A percentile compares a stretch with the other conserved stretches of the same genome.
Conservation (phyloP, 306 rosid genomes). For the Quercus dentata region DNA sequence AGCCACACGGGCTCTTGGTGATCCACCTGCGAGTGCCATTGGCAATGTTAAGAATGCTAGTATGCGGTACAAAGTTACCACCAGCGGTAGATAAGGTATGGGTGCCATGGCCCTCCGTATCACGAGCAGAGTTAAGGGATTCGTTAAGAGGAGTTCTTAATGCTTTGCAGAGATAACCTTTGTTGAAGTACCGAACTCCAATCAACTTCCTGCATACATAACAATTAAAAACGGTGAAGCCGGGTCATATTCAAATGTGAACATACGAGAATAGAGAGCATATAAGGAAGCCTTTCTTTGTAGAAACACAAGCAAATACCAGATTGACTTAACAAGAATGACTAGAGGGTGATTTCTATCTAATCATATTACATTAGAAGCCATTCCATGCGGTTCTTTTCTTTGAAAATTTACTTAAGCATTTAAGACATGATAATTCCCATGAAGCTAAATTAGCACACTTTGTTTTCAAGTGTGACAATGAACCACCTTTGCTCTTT, state of each 20-base stretch:
- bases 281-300: too few species aligned
- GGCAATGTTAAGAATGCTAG: constrained; percentile 48
- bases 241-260: background rate
- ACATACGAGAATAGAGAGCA: background rate
- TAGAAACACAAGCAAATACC: too few species aligned
- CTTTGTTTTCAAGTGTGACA: too few species aligned
- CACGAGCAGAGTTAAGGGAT: constrained; percentile 35
- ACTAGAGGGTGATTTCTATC: too few species aligned
- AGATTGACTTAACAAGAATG: too few species aligned
- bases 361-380: too few species aligned
- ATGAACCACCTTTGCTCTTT: too few species aligned
- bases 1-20: constrained; percentile 74
- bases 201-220: constrained; percentile 59
- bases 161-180: constrained; percentile 36
- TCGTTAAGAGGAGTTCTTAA: background rate
- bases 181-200: constrained; percentile 71
- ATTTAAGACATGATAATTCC: too few species aligned
- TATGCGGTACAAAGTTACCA: constrained; percentile 50
- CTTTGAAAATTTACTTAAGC: too few species aligned
- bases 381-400: too few species aligned
- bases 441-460: too few species aligned
- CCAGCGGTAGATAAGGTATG: constrained; percentile 93
- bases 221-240: background rate
- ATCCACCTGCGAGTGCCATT: constrained; percentile 92
- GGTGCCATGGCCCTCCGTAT: constrained; percentile 71